A percentile compares a stretch with the other conserved stretches of the same genome.
phyloP scores from a whole-genome alignment of 2,329 filamentous ascomycete species.

The Fusarium mexicanum region DNA sequence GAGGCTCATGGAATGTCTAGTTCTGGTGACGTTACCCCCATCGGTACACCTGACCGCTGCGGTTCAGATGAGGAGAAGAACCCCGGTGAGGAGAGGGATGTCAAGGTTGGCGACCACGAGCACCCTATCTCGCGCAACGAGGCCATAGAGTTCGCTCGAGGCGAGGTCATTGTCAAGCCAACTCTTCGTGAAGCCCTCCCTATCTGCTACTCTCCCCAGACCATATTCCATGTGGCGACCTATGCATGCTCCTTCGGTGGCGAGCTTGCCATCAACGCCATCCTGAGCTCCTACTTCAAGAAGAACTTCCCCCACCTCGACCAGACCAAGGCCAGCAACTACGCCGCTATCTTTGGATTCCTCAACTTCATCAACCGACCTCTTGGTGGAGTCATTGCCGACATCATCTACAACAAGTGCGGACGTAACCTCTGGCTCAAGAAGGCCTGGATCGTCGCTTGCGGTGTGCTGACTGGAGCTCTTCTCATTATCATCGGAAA shows the following conservation, averaged over 20 bases:
- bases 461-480: conserved; percentile 70
- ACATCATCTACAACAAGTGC: conserved; percentile 57
- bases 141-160: conserved; percentile 63
- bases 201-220: conserved; percentile 63
- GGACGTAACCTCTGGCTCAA: conserved; percentile 50
- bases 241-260: conserved; percentile 72
- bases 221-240: conserved; percentile 63
- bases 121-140: conserved; percentile 59
- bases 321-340: conserved; percentile 66
- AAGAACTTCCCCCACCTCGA: conserved; percentile 67
- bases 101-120: conserved; percentile 54
- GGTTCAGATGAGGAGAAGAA: conserved; percentile 48
- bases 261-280: conserved; percentile 70
- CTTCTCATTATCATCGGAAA: conserved; percentile 70
- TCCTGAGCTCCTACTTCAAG: conserved; percentile 68
- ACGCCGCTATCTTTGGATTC: conserved; percentile 79
- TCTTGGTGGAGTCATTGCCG: conserved; percentile 67
- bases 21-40: conserved; percentile 60
- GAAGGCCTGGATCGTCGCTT: conserved; percentile 57
- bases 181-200: conserved; percentile 58
- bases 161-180: conserved; percentile 65
- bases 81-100: conserved; percentile 49
- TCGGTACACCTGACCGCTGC: conserved; percentile 55
- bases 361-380: conserved; percentile 76
- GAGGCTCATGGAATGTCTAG: conserved; percentile 54